Conservation (phyloP, 106 monocot genomes). For the Amphibolis antarctica region DNA sequence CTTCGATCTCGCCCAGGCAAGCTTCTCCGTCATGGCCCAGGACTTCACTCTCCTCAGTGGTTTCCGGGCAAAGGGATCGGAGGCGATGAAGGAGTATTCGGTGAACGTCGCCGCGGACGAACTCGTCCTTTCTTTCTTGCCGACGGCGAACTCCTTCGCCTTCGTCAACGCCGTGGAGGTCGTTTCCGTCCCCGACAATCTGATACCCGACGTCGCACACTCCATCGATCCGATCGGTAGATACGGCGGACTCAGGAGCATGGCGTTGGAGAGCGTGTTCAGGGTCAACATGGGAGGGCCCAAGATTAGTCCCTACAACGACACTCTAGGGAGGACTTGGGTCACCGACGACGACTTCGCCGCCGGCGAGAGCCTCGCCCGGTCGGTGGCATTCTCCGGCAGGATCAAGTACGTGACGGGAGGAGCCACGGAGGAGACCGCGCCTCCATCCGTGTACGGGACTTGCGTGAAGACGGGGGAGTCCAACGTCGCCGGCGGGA, state of each 20-base stretch:
- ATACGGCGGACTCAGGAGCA: not conserved
- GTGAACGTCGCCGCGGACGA: not conserved
- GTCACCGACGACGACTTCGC: slow-evolving; percentile 1
- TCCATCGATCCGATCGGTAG: not conserved
- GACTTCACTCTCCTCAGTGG: not conserved
- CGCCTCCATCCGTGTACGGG: slow-evolving; percentile 3
- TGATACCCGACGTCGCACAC: not conserved
- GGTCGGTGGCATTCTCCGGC: not conserved
- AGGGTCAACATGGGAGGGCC: slow-evolving; percentile 7
- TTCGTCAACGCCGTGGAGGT: slow-evolving; percentile 16
- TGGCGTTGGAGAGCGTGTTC: slow-evolving; percentile 2
- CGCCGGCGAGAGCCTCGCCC: not conserved
- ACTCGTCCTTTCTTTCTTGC: not conserved
- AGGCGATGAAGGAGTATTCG: not conserved
- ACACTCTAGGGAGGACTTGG: slow-evolving; percentile 15
- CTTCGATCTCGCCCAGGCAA: not conserved
- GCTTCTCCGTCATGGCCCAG: not conserved
- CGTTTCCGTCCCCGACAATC: slow-evolving; percentile 1
- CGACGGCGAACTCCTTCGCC: slow-evolving; percentile 1
- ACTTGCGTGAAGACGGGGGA: not conserved
- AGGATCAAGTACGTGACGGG: not conserved
- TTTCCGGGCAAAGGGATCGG: not conserved
- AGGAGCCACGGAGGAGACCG: slow-evolving; percentile 1
- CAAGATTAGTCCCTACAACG: not conserved
- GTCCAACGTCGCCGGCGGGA: not conserved